phyloP scores from a whole-genome alignment of 768 basidiomycete species.

The Hygrophorus pudorinus region DNA sequence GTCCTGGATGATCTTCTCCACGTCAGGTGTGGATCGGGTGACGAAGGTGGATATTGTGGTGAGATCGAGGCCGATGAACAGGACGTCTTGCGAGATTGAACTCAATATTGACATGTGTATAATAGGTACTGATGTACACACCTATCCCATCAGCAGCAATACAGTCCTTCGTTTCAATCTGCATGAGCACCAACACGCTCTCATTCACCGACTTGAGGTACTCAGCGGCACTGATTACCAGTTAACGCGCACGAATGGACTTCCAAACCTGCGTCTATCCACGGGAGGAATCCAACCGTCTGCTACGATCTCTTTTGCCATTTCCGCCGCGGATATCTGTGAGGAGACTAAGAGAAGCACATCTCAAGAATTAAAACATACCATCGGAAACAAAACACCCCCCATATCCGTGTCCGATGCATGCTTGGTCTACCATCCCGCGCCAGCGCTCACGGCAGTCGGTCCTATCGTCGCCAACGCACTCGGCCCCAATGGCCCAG shows the following conservation, averaged over 20 bases:
- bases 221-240: constrained; percentile 44
- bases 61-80: constrained; percentile 61
- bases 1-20: constrained; percentile 48
- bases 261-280: constrained; percentile 58
- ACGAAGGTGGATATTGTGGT: constrained; percentile 48
- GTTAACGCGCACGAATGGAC: constrained; percentile 45
- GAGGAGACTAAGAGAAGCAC: neutral
- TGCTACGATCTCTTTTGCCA: constrained; percentile 44
- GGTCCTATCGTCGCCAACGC: constrained; percentile 40
- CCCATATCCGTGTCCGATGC: constrained; percentile 59
- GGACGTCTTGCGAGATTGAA: constrained; percentile 25
- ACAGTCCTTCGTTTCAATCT: constrained; percentile 57
- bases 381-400: constrained; percentile 61
- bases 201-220: constrained; percentile 50
- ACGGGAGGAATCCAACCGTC: constrained; percentile 53
- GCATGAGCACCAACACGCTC: constrained; percentile 45
- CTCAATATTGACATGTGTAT: constrained; percentile 9
- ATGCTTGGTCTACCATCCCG: constrained; percentile 64
- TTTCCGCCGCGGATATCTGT: constrained; percentile 46
- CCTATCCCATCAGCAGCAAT: constrained; percentile 58
- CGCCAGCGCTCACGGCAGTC: constrained; percentile 35
- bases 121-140: constrained; percentile 23
- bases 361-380: constrained; percentile 14
- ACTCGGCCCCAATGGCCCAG: constrained; percentile 35
- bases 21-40: constrained; percentile 54